phyloP scores from a whole-genome alignment of 495 filamentous ascomycete species.

The Aspergillus sparsus region DNA sequence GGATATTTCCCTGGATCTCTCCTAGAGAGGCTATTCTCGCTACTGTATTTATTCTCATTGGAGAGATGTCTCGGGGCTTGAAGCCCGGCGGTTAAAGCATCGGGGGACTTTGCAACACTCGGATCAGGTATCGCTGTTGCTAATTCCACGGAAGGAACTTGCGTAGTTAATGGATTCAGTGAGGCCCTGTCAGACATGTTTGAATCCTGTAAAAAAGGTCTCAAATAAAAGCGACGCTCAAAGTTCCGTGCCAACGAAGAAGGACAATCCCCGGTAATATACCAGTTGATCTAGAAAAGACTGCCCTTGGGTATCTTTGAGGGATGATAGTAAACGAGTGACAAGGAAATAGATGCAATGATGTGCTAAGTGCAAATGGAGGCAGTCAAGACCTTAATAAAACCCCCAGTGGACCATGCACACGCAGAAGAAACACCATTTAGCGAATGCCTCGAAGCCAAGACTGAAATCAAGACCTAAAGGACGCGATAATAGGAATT shows the following conservation, averaged over 20 bases:
- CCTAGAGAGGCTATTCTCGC: constrained; percentile 28
- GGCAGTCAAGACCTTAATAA: no score
- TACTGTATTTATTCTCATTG: constrained; percentile 13
- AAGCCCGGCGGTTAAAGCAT: constrained; percentile 17
- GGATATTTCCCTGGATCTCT: constrained; percentile 51
- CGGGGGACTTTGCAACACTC: constrained; percentile 12
- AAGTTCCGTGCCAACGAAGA: constrained; percentile 1
- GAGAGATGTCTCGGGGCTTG: constrained; percentile 9
- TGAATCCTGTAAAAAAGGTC: neutral
- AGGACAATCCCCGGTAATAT: neutral
- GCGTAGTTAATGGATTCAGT: constrained; percentile 11
- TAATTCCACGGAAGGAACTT: constrained; percentile 11
- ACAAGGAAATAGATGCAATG: no score
- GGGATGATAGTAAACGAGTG: no score
- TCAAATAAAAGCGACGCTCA: neutral
- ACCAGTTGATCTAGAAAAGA: neutral
- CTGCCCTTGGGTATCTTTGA: neutral
- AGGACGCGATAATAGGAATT: constrained; percentile 4
- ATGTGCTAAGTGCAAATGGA: no score
- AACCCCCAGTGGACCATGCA: no score
- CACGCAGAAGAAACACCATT: no score
- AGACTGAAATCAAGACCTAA: neutral
- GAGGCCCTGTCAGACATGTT: constrained; percentile 15
- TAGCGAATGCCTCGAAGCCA: no score
- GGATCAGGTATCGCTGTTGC: no score